A percentile compares a stretch with the other conserved stretches of the same genome.
Evolutionary conservation across 805 yeast genomes (phyloP).

Genomic region (Saccharomyces kudriavzevii): DNA sequence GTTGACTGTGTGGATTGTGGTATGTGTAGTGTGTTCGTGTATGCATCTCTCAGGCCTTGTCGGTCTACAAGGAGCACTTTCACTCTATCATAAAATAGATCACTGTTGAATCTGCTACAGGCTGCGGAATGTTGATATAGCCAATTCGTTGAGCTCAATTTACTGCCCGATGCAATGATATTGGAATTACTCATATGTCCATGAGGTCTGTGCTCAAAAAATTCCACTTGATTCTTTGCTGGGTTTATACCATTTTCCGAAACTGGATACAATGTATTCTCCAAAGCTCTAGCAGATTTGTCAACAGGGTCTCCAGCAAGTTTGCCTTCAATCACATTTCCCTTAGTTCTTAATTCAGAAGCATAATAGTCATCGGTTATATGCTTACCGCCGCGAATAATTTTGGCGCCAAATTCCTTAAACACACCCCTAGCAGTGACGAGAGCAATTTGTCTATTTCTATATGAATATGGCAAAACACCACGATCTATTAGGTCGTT

Average conservation of each 20-base stretch:
- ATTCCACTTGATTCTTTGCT: constrained; percentile 33
- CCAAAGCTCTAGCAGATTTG: constrained; percentile 3
- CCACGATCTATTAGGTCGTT: constrained; percentile 73
- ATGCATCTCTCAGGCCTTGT: constrained; percentile 67
- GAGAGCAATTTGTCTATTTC: constrained; percentile 80
- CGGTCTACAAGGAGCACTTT: constrained; percentile 36
- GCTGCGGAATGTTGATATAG: constrained; percentile 77
- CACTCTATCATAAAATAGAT: constrained; percentile 49
- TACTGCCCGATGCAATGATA: constrained; percentile 16
- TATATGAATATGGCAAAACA: constrained; percentile 79
- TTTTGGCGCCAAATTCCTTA: constrained; percentile 85
- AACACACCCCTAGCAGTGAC: constrained; percentile 86
- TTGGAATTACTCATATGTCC: constrained; percentile 1
- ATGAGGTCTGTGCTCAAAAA: constrained; percentile 29
- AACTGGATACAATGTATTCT: not conserved
- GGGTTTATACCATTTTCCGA: constrained; percentile 18
- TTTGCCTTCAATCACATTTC: constrained; percentile 62
- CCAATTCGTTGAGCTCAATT: constrained; percentile 66
- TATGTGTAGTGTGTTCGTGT: constrained; percentile 72
- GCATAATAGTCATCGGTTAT: constrained; percentile 87
- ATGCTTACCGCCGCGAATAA: constrained; percentile 70
- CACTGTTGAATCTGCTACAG: constrained; percentile 61
- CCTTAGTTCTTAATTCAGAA: constrained; percentile 37
- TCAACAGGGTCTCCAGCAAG: constrained; percentile 26
- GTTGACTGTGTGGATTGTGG: constrained; percentile 74